Base-by-base conservation (phyloP, 441 rosid genomes). In the Geranium incanum region DNA sequence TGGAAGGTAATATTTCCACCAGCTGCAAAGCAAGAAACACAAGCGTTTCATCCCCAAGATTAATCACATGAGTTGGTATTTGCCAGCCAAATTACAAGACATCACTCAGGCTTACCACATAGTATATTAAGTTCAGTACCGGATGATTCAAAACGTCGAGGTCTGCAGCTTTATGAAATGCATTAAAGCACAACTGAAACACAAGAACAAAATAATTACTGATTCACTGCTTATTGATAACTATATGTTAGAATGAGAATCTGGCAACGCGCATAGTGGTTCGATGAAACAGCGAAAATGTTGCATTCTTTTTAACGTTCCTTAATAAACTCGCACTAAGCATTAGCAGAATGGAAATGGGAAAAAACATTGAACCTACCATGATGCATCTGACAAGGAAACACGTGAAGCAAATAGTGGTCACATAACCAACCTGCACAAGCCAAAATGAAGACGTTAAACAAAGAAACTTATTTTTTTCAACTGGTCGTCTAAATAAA, bases 351-450 rank as follows among this genome's bases (percentile, higher is more conserved):
- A 16, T 15, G 23, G 62, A 55, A 0, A 16, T 52, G 60, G 18
- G 15, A 18, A 45, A 45, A 45, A 7, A 45, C 12, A 45, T 0
- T 45, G 36, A 57, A 78, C 85, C 84, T 85, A 93, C 98, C 97
- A 93, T 87, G 74, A 91, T 79, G 78, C 96, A 88, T 82, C 97
- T 78, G 79, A 91, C 71, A 57, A 93, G 92, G 86, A 93, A 93
- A 83, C 98, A 91, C 15, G 87, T 70, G 83, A 87, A 93, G 75
- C 97, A 91, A 62, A 91, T 91, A 36, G 95, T 85, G 62, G 97
- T 91, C 79, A 91, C 97, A 68, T 87, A 93, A 68, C 98, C 98
- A 78, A 91, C 98, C 98, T 93, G 84, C 81, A 72, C 77, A 67
- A 78, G 67, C 67, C 50, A 71, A 71, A 79, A 79, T 52, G 65